These are phyloP conservation scores for Iris macrosiphon DNA, from an alignment of 106 monocot species.

Conservation along the genomic window DNA sequence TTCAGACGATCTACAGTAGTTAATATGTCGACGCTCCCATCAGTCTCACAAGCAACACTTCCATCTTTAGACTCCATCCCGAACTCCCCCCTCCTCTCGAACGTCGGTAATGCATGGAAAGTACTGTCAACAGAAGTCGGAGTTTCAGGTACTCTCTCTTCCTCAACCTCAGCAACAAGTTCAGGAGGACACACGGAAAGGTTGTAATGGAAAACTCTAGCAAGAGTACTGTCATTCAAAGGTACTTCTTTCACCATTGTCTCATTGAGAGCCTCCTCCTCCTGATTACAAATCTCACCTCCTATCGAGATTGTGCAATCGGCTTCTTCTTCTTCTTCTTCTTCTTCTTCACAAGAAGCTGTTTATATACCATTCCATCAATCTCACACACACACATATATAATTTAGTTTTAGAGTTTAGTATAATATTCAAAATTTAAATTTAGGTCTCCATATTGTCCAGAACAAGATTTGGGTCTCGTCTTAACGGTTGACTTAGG, in stretches of 20 bases:
- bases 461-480: no score
- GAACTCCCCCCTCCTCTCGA: no score
- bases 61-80: constrained; percentile 60
- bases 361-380: constrained; percentile 5
- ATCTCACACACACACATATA: no score
- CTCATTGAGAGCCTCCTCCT: constrained; percentile 26
- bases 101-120: constrained; percentile 44
- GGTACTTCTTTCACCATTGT: constrained; percentile 18
- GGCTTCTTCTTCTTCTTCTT: constrained; percentile 5
- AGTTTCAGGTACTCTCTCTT: constrained; percentile 50
- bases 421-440: no score
- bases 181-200: constrained; percentile 14
- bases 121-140: constrained; percentile 38
- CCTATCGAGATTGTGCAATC: constrained; percentile 51
- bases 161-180: constrained; percentile 42
- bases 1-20: constrained; percentile 65
- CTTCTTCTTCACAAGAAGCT: constrained; percentile 17
- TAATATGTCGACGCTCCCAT: constrained; percentile 29
- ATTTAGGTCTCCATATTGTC: no score
- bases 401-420: no score
- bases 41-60: constrained; percentile 59
- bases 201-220: neutral
- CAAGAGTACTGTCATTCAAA: neutral
- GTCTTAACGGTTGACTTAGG: no score
- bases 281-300: constrained; percentile 56